Conservation (phyloP, 177 flowering plant genomes). For the Vitis hybrid region DNA sequence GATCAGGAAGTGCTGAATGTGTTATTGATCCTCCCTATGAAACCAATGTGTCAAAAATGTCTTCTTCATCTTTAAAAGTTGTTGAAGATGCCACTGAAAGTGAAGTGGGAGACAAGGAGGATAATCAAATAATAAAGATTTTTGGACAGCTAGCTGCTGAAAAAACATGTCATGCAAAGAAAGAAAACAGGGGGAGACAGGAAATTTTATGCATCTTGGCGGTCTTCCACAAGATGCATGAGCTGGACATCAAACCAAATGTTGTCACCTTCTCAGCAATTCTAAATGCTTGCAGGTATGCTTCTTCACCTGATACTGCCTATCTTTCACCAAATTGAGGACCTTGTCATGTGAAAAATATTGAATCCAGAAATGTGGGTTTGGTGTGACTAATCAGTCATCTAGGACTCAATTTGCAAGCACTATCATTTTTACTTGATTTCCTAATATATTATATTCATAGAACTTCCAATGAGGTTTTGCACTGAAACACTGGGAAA, state of each 20-base stretch:
- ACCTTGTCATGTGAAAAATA: not conserved
- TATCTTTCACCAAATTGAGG: not conserved
- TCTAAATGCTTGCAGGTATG: constrained; percentile 97
- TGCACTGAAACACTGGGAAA: too few relatives aligned
- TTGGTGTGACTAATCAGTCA: not conserved
- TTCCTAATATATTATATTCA: not conserved
- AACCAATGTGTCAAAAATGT: constrained; percentile 13
- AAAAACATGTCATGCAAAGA: constrained; percentile 34
- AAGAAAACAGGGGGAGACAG: constrained; percentile 36
- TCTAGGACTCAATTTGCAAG: not conserved
- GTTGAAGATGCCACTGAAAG: constrained; percentile 10
- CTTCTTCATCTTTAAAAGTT: constrained; percentile 21
- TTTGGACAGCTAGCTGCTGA: constrained; percentile 68
- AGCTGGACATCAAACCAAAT: constrained; percentile 88
- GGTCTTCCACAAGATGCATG: constrained; percentile 87
- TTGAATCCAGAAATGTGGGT: not conserved
- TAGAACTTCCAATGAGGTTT: not conserved
- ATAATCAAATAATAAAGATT: constrained; percentile 48
- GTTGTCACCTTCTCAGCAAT: constrained; percentile 98
- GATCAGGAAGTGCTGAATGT: constrained; percentile 38
- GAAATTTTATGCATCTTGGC: constrained; percentile 72
- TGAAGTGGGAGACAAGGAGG: constrained; percentile 24
- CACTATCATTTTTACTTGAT: too few relatives aligned
- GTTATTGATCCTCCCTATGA: constrained; percentile 20
- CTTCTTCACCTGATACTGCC: not conserved